Evolutionary conservation across 331 rosid genomes (phyloP), one percentile per base, ranked within the genome.

Genomic region (Quercus lobata): DNA sequence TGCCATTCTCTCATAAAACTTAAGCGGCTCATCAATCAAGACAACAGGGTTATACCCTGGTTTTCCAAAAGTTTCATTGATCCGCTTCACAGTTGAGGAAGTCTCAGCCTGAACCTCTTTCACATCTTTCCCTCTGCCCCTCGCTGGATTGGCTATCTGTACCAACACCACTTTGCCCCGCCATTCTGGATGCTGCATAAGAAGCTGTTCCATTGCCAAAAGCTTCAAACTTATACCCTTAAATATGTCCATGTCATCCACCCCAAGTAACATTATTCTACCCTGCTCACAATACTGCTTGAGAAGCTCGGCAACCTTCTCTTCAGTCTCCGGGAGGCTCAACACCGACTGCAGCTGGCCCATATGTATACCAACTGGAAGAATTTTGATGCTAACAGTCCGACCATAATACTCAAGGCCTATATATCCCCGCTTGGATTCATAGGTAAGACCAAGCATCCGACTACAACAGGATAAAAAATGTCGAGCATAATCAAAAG

Each of bases 211-310:
- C 93, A 91, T 91, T 16, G 96, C 96, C 88, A 91, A 83, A 69
- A 91, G 90, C 90, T 91, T 91, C 83, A 91, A 76, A 83, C 91
- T 91, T 76, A 91, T 91, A 68, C 96, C 96, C 85, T 91, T 91
- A 24, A 91, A 91, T 34, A 89, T 91, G 58, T 91, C 96, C 96
- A 91, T 89, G 79, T 91, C 96, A 74, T 91, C 96, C 18, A 91
- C 96, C 15, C 96, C 96, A 5, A 91, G 96, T 53, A 91, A 66
- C 90, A 91, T 79, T 77, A 30, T 88, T 83, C 89, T 87, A n/a
- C 89, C 93, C 74, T 69, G 84, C 12, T 83, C 90, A 11, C 78
- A 55, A 66, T 83, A 91, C 83, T 88, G 86, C 44, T 54, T 74
- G 24, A 86, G 82, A 53, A 91, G 92, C 89, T 91, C 93, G 21